A percentile compares a stretch with the other conserved stretches of the same genome.
Conservation (phyloP, 2,329 filamentous ascomycete species). For the Colletotrichum euphorbiae region DNA sequence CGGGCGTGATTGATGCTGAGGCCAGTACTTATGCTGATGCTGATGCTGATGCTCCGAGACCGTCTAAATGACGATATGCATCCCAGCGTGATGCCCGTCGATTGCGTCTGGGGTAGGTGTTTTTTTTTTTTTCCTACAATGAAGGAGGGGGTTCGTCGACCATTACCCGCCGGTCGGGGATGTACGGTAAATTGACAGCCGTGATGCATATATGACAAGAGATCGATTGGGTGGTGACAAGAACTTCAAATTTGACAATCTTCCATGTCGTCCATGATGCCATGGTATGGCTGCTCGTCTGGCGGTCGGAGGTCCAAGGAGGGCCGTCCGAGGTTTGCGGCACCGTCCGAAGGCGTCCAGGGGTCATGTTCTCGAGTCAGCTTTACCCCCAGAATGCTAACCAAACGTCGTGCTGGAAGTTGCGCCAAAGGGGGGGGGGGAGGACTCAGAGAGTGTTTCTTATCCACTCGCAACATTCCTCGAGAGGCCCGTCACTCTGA, state of each 20-base stretch:
- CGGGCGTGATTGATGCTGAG: constrained; percentile 18
- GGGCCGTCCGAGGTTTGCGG: constrained; percentile 38
- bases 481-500: background rate
- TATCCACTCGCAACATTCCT: constrained; percentile 22
- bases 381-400: constrained; percentile 12
- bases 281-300: constrained; percentile 23
- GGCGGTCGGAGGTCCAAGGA: constrained; percentile 35
- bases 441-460: background rate
- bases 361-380: constrained; percentile 37
- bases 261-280: constrained; percentile 15
- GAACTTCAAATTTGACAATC: constrained; percentile 3
- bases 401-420: background rate
- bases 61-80: constrained; percentile 35
- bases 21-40: constrained; percentile 8
- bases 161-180: constrained; percentile 18
- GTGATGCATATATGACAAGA: constrained; percentile 14
- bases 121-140: background rate
- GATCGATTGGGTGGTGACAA: constrained; percentile 20
- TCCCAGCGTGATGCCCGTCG: constrained; percentile 30
- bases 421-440: background rate
- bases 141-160: constrained; percentile 20
- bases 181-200: constrained; percentile 20
- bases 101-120: constrained; percentile 32
- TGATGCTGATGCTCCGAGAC: constrained; percentile 20
- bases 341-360: constrained; percentile 38